Evolutionary conservation across 441 rosid genomes (phyloP), one percentile per base, ranked within the genome.

Genomic region (Erysimum cheiri): DNA sequence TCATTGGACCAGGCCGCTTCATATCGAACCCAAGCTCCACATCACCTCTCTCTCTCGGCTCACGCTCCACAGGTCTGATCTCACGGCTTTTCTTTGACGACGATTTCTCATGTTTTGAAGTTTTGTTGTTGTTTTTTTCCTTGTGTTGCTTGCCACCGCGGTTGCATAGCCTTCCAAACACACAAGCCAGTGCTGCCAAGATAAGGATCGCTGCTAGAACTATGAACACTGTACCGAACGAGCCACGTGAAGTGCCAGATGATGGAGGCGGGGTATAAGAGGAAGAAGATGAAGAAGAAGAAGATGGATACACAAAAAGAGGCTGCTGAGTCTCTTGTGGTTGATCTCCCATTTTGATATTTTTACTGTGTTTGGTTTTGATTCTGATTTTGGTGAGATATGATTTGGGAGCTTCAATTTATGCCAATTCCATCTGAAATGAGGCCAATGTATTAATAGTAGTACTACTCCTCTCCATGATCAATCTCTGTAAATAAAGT

Each of bases 121-220:
- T 35, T 53, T 64, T 75, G 57, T 57, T 70, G 10, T 49, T 75
- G 48, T 41, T 71, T 13, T 70, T 75, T 8, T 75, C 67, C 50
- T 37, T 69, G 26, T n/a, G 61, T 11, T 47, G 74, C 29, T 69
- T 69, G 39, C 75, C 32, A 40, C 8, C 78, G 11, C 87, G 73
- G 82, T 77, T 85, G 66, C 88, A 83, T 65, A 86, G 73, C 58
- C 87, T 78, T 47, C 91, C 89, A 5, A 86, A 82, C 24, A 80
- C 78, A 66, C 89, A 88, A 64, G 93, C 90, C 24, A 81, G 24
- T 44, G 76, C 81, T 8, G 89, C 85, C 44, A 88, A 49, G 28
- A 81, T 84, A 10, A 84, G 63, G 31, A 88, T 81, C 1, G 85
- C 79, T 9, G 85, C 88, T 26, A 88, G 71, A 46, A 86, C 84